phyloP scores from a whole-genome alignment of 208 protist genomes.

The Naegleria lovaniensis region DNA sequence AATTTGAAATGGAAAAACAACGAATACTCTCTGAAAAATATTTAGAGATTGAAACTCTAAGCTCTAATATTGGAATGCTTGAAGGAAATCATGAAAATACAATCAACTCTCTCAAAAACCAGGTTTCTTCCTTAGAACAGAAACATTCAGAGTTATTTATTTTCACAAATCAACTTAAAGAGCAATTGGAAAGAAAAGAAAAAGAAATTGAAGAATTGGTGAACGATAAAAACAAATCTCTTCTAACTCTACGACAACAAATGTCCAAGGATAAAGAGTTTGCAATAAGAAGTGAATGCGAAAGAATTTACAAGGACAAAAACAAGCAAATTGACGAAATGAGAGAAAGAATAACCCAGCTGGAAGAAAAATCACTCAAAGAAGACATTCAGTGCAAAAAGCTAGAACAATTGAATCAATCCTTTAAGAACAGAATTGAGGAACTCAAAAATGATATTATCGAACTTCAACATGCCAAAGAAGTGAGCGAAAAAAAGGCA shows the following conservation, averaged over 20 bases:
- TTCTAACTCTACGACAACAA: neutral
- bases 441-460: neutral
- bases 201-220: neutral
- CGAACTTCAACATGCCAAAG: neutral
- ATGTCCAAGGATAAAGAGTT: neutral
- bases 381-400: neutral
- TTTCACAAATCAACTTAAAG: neutral
- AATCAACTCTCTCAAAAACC: neutral
- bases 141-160: neutral
- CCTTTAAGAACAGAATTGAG: neutral
- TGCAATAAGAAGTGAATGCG: neutral
- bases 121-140: neutral
- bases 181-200: neutral
- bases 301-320: neutral
- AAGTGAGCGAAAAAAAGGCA: neutral
- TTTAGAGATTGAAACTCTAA: neutral
- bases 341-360: neutral
- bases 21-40: neutral
- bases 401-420: neutral
- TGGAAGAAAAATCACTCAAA: neutral
- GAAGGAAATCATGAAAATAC: neutral
- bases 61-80: neutral
- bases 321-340: neutral
- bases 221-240: neutral
- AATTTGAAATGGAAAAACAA: neutral